Percentiles rank a stretch among this genome's conserved stretches.
Evolutionary conservation across 768 basidiomycete genomes (phyloP).

Genomic region (Tulasnella sp.): DNA sequence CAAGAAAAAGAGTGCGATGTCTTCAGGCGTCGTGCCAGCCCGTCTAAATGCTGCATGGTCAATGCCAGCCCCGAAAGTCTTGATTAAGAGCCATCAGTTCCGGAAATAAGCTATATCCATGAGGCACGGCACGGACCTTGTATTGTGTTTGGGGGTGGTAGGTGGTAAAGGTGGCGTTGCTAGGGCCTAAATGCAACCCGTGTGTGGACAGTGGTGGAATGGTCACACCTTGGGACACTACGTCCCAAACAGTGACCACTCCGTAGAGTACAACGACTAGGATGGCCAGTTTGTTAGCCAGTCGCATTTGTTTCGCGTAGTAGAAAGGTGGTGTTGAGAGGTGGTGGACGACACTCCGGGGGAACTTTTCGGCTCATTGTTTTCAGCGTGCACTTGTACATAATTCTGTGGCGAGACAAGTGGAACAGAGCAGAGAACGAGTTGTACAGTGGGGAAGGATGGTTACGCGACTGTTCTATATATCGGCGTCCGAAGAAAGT

Average conservation of each 20-base stretch:
- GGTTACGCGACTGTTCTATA: too few relatives aligned
- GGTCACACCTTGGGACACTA: background rate
- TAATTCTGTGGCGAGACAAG: too few relatives aligned
- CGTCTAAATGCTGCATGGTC: background rate
- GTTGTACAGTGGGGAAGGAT: too few relatives aligned
- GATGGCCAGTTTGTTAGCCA: background rate
- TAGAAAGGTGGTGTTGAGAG: too few relatives aligned
- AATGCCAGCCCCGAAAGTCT: slow-evolving; percentile 5
- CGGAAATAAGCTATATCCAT: background rate
- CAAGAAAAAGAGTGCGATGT: slow-evolving; percentile 5
- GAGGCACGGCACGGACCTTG: background rate
- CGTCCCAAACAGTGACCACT: slow-evolving; percentile 6
- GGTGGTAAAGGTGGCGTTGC: background rate
- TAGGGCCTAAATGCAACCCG: background rate
- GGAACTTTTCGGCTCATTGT: too few relatives aligned
- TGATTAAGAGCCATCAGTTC: background rate
- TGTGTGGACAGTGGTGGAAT: slow-evolving; percentile 1
- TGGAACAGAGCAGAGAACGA: too few relatives aligned
- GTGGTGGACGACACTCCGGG: too few relatives aligned
- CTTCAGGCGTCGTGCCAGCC: background rate
- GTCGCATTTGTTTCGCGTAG: background rate
- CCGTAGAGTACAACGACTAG: background rate
- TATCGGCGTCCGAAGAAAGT: too few relatives aligned
- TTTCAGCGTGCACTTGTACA: too few relatives aligned
- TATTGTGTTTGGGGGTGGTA: slow-evolving; percentile 1